These are phyloP conservation scores for Teunomyces aglyptinius DNA, from an alignment of 805 yeast genomes.

Conservation along the genomic window DNA sequence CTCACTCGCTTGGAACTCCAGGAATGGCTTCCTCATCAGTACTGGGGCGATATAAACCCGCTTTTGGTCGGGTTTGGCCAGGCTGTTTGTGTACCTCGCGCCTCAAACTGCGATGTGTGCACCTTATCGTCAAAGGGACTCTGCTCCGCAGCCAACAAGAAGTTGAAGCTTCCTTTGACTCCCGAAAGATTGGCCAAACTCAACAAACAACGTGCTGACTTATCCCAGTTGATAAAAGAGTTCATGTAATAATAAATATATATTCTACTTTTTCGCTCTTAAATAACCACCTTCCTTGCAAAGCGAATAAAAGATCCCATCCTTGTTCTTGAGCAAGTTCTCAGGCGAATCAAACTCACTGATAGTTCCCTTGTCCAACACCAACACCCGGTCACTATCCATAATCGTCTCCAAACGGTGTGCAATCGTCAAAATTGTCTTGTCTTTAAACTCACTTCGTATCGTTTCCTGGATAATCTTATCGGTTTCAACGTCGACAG, in stretches of 20 bases:
- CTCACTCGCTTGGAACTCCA: conserved; percentile 66
- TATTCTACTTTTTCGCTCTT: conserved; percentile 4
- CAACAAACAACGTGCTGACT: conserved; percentile 31
- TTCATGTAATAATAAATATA: not conserved
- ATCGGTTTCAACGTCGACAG: conserved; percentile 85
- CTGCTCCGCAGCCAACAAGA: conserved; percentile 58
- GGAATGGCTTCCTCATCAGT: conserved; percentile 66
- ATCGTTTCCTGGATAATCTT: conserved; percentile 74
- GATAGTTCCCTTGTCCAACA: conserved; percentile 69
- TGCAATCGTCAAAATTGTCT: conserved; percentile 82
- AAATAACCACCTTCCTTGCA: conserved; percentile 46
- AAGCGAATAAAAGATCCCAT: conserved; percentile 50
- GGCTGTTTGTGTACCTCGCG: conserved; percentile 73
- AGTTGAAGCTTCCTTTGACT: conserved; percentile 25
- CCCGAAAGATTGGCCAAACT: conserved; percentile 29
- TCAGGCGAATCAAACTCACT: conserved; percentile 76
- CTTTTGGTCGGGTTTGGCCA: conserved; percentile 93
- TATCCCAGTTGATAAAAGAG: conserved; percentile 19
- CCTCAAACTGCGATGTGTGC: conserved; percentile 71
- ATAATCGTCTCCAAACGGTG: conserved; percentile 80
- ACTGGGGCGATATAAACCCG: conserved; percentile 86
- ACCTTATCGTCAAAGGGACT: conserved; percentile 48
- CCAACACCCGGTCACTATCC: conserved; percentile 78
- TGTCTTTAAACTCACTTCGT: conserved; percentile 66
- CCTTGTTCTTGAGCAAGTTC: conserved; percentile 41